Percentiles rank a stretch among this genome's conserved stretches.
Conservation (phyloP, 768 basidiomycete genomes). For the Myochromella boudieri region DNA sequence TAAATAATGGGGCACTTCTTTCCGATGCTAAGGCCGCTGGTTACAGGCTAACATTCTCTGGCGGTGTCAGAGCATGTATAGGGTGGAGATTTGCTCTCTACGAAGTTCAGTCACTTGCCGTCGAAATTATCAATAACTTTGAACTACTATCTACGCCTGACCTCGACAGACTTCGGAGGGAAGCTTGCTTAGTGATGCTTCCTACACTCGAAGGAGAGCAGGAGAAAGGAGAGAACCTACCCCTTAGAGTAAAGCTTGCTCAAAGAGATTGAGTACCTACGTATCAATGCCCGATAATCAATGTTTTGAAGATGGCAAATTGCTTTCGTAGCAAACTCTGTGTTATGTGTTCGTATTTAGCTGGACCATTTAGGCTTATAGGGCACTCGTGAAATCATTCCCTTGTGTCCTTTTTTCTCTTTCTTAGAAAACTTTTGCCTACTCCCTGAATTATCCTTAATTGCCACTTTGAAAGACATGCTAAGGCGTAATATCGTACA, state of each 20-base stretch:
- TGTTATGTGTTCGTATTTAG: too few relatives aligned
- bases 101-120: conserved; percentile 57
- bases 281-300: too few relatives aligned
- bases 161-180: conserved; percentile 38
- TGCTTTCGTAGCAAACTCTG: too few relatives aligned
- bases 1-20: not conserved
- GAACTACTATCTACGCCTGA: conserved; percentile 47
- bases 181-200: conserved; percentile 47
- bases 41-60: conserved; percentile 47
- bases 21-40: not conserved
- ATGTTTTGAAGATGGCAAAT: too few relatives aligned
- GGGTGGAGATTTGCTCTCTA: conserved; percentile 53
- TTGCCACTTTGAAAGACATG: too few relatives aligned
- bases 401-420: too few relatives aligned
- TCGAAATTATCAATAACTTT: conserved; percentile 60
- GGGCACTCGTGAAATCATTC: too few relatives aligned
- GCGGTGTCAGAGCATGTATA: conserved; percentile 46
- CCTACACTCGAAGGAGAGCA: conserved; percentile 47
- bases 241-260: conserved; percentile 37
- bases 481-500: conserved; percentile 11
- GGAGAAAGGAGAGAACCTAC: conserved; percentile 43
- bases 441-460: too few relatives aligned
- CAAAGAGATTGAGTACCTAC: conserved; percentile 30
- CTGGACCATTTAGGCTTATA: too few relatives aligned
- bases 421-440: too few relatives aligned